phyloP scores from a whole-genome alignment of 2,329 filamentous ascomycete genomes.

The Neonectria magnoliae region DNA sequence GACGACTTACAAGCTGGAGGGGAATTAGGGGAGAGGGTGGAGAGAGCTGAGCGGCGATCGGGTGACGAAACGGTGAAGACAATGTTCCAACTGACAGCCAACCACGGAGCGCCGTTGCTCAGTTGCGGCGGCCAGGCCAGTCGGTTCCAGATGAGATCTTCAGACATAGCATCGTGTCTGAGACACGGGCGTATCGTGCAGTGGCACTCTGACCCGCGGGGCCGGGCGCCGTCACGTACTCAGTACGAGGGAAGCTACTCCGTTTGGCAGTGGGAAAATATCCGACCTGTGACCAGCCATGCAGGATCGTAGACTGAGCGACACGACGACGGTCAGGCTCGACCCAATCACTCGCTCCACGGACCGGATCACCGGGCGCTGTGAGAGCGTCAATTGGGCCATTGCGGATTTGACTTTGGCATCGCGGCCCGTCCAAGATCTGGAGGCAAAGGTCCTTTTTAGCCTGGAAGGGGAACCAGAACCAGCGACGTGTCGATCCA shows the following conservation, averaged over 20 bases:
- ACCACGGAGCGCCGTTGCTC: slow-evolving; percentile 23
- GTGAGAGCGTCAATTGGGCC: slow-evolving; percentile 13
- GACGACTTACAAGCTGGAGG: slow-evolving; percentile 34
- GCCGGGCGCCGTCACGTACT: slow-evolving; percentile 28
- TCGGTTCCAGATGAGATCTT: slow-evolving; percentile 20
- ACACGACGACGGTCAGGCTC: slow-evolving; percentile 3
- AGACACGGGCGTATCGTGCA: slow-evolving; percentile 30
- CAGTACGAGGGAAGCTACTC: slow-evolving; percentile 3
- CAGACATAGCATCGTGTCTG: slow-evolving; percentile 20
- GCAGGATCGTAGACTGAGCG: slow-evolving; percentile 33
- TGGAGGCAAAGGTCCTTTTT: slow-evolving; percentile 7
- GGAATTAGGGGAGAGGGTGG: slow-evolving; percentile 11
- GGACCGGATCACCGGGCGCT: not conserved
- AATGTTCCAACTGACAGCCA: slow-evolving; percentile 9
- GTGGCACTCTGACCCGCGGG: slow-evolving; percentile 29
- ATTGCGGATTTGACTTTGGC: not conserved
- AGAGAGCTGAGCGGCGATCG: slow-evolving; percentile 23
- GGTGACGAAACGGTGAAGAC: slow-evolving; percentile 26
- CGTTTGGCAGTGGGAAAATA: slow-evolving; percentile 28
- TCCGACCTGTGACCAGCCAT: slow-evolving; percentile 29
- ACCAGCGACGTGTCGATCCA: slow-evolving; percentile 9
- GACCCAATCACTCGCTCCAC: slow-evolving; percentile 7
- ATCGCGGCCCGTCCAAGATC: slow-evolving; percentile 10
- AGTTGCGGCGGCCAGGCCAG: slow-evolving; percentile 24
- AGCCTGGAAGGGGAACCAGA: slow-evolving; percentile 12